Evolutionary conservation across 1,139 yeast species (phyloP), one percentile per base, ranked within the genome.

Genomic region (Suhomyces maxii): DNA sequence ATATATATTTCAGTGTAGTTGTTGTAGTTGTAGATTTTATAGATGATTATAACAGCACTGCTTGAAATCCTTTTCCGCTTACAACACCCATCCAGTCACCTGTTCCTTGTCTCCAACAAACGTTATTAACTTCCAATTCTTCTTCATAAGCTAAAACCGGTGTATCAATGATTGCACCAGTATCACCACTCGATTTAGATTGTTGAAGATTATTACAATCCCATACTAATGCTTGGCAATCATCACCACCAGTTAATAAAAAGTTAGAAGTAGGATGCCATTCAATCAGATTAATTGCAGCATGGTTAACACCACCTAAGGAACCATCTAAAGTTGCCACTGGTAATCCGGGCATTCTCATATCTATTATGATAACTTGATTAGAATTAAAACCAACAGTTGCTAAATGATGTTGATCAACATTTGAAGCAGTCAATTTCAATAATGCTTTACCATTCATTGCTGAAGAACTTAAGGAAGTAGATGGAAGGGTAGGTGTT

Each of bases 221-320:
- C 95, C 97, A 90, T 12, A 88, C 72, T 34, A 91, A 69, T 0
- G 89, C 88, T 64, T 90, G 97, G 64, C 97, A 88, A 65, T 91
- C 98, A 62, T 93, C 98, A 25, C 88, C 85, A 14, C 95, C 95
- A 0, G 91, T 80, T 13, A 89, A 73, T 32, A 93, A 67, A 39
- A 77, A 67, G 53, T 86, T 83, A 32, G 83, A 76, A 2, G 80
- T 68, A 0, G 98, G 97, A 55, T 91, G 93, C 97, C 97, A 93
- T 46, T 76, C 69, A 14, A 91, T 79, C 53, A 83, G 77, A 62
- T 91, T 91, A 31, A 93, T 80, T 30, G 77, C 67, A 0, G 87
- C 72, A 2, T 77, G 76, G 36, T 73, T 68, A 26, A 59, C 47
- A 1, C 78, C 78, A 6, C 74, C 77, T 36, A 71, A 56, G 57